Base-by-base conservation (phyloP, 140 eudicot genomes). In the Oenanthe javanica region DNA sequence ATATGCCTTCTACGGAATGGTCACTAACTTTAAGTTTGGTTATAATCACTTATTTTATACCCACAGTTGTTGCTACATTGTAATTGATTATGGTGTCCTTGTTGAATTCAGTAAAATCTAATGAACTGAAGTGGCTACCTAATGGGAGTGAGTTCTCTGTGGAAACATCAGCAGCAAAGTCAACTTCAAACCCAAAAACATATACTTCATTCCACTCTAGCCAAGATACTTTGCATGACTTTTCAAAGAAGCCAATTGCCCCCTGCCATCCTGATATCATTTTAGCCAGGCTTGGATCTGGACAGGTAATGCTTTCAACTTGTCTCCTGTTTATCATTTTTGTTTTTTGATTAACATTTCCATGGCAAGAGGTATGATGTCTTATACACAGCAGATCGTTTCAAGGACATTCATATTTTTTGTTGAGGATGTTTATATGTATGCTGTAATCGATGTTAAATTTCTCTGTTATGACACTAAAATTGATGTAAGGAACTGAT, bases 61-160 rank as follows among this genome's bases (percentile, higher is more conserved):
- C 45, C 46, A 79, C 43, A 64, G 18, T 19, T 47, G 49, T 67
- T 47, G 15, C 64, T 67, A 14, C 5, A 43, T 54, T n/a, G 43
- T 40, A 48, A 79, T 76, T 45, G 57, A 71, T 48, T 13, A 72
- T 73, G 52, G 52, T 78, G 74, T 21, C 70, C 49, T 49, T 1
- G 71, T 66, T 79, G 25, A 31, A 78, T 82, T 66, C 87, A 92
- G 97, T 94, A 78, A 84, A 76, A 81, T 89, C 98, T 9, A 77
- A 88, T 69, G 93, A 94, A 79, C 85, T 94, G 84, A 66, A 89
- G 82, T 94, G 98, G 98, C 81, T 90, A 38, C 97, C 98, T 42
- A 84, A 57, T 83, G 98, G 98, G 36, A 92, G 97, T 84, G 90
- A 86, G 79, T 87, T 92, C 55, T 70, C 81, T 45, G 83, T 90